Base-by-base conservation (phyloP, 257 asterid genomes). In the Jacaranda mimosifolia region DNA sequence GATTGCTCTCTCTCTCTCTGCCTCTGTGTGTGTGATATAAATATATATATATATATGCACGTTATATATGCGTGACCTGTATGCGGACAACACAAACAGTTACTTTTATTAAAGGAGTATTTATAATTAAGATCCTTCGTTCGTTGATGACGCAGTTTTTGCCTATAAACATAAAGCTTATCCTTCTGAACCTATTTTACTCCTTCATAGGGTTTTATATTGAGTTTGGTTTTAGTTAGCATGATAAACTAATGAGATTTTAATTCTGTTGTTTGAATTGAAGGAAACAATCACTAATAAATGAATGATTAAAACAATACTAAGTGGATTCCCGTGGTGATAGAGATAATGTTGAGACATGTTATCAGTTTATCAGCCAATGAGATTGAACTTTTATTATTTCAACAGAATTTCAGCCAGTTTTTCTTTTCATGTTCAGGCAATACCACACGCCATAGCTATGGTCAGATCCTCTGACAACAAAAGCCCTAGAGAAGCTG, bases 401-500 rank as follows among this genome's bases (percentile, higher is more conserved):
- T 79, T 7, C 13, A 19, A 60, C n/a, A 15, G 51, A 66, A 64
- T 18, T 70, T 75, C 75, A 39, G 66, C 73, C 74, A 26, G 18
- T 13, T 56, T 55, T 58, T 77, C 59, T 58, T 83, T 83, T 52
- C 60, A 68, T 65, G 18, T 78, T 79, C 93, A 96, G 99, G 97
- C 94, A 65, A 93, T 96, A 81, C 99, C 99, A 68, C 94, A 87
- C 83, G 97, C 98, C 79, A 82, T 96, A 79, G 96, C 99, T 73
- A 88, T 83, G 90, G 95, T 96, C 77, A 91, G 97, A 76, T 82
- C 96, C 70, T 84, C 95, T 46, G 97, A 96, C 77, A 87, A 87
- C 83, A 96, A 87, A 87, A 96, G 99, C 84, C 98, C 98, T 38
- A 91, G 96, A 83, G 99, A 96, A 87, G 98, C 98, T 81, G 97